phyloP scores from a whole-genome alignment of 192 early-diverging fungal genomes.

The Podila horticola region DNA sequence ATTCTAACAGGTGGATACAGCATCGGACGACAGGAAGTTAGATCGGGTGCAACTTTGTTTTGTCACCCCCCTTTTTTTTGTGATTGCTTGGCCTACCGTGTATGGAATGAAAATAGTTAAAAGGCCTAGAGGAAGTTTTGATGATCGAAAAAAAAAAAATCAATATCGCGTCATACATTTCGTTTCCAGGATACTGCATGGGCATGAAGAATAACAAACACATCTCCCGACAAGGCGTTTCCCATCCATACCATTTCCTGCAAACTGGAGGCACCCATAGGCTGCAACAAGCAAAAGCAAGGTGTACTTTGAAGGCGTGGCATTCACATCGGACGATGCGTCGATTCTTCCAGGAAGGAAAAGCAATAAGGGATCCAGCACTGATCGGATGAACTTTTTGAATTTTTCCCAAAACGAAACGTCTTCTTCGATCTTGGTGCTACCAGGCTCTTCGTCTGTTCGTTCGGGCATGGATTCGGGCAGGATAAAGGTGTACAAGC shows the following conservation, averaged over 20 bases:
- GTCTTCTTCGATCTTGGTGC: not conserved
- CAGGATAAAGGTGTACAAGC: constrained; percentile 16
- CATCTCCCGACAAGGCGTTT: not conserved
- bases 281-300: constrained; percentile 14
- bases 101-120: constrained; percentile 20
- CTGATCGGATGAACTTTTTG: constrained; percentile 2
- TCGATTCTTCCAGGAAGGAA: constrained; percentile 40
- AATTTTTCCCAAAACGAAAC: constrained; percentile 1
- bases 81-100: constrained; percentile 14
- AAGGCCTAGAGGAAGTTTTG: constrained; percentile 3
- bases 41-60: too few species aligned
- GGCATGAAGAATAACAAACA: not conserved
- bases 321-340: constrained; percentile 13
- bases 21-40: not conserved
- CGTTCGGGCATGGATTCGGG: constrained; percentile 29
- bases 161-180: too few species aligned
- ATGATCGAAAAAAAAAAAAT: not conserved
- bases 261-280: constrained; percentile 17
- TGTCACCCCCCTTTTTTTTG: not conserved
- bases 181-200: too few species aligned
- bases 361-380: constrained; percentile 31
- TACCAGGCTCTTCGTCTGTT: not conserved
- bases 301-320: constrained; percentile 18
- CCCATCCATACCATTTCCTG: constrained; percentile 6
- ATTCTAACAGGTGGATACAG: constrained; percentile 8